Evolutionary conservation across 2,329 filamentous ascomycete species (phyloP), one percentile per base, ranked within the genome.

Genomic region (Scedosporium dehoogii): DNA sequence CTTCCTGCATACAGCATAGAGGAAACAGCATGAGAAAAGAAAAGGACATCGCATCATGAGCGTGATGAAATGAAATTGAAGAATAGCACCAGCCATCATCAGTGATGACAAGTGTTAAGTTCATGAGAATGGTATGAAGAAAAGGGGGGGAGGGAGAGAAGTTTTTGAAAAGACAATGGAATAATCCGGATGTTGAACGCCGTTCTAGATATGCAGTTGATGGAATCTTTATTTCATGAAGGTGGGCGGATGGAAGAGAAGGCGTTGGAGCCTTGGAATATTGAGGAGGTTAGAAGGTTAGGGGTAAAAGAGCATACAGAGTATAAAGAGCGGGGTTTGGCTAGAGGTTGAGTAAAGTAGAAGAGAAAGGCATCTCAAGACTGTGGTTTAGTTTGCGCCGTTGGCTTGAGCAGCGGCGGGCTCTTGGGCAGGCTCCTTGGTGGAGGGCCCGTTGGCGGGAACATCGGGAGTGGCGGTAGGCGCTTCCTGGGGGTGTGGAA

Each of bases 191-290:
- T 60, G 58, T 59, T 59, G 61, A 63, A 63, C 59, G 59, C 59
- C 59, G 59, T 61, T 61, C 59, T 60, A 61, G 59, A 61, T 61
- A 61, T 61, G 59, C 59, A 61, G 59, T 61, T 61, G 59, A 61
- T 61, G 59, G 25, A 61, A 42, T 61, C 48, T 51, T 61, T 61
- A 6, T 55, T 42, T 44, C n/a, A 14, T 56, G 9, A 25, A 10
- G 57, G 29, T 59, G 33, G 33, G 33, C 33, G 29, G 57, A 25
- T 21, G 23, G 57, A 23, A 38, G 29, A 55, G 14, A 29, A 61
- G 59, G 59, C 38, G 59, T 61, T 61, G 59, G 59, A 61, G 38
- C 59, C 59, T 61, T 12, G 18, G 21, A 48, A 23, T 23, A 23
- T 51, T n/a, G n/a, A n/a, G 25, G 46, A 12, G 23, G 10, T 38